phyloP scores from a whole-genome alignment of 192 early-diverging fungal species.

The Backusella tarrabulga region DNA sequence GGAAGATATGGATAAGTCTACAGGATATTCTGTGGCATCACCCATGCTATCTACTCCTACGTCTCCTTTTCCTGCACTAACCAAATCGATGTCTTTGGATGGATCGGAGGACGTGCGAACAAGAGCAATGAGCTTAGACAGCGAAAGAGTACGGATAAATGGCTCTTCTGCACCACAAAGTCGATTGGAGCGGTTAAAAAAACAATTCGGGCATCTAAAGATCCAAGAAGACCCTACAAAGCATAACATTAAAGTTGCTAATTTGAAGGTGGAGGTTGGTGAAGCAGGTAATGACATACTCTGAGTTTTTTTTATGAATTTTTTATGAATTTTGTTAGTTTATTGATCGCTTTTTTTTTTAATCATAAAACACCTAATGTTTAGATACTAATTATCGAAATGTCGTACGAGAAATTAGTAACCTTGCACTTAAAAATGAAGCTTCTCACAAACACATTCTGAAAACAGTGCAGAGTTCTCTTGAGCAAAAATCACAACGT shows the following conservation, averaged over 20 bases:
- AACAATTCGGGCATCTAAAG: conserved; percentile 21
- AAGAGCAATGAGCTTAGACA: conserved; percentile 11
- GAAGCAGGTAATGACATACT: conserved; percentile 26
- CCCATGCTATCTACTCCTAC: conserved; percentile 4
- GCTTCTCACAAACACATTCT: not conserved
- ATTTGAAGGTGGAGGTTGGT: conserved; percentile 29
- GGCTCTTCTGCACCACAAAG: conserved; percentile 9
- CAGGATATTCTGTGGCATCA: conserved; percentile 1
- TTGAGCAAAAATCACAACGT: not conserved
- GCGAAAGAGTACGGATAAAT: conserved; percentile 14
- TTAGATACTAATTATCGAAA: conserved; percentile 24
- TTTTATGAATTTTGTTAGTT: not conserved
- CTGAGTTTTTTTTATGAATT: not conserved
- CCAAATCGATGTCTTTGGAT: not conserved
- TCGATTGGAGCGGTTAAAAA: conserved; percentile 27
- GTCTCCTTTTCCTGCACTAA: not conserved
- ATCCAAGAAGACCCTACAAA: conserved; percentile 17
- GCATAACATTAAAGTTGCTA: conserved; percentile 27
- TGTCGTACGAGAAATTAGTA: conserved; percentile 20
- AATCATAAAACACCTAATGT: not conserved
- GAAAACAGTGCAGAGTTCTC: not conserved
- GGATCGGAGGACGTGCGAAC: not conserved
- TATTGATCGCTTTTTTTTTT: not conserved
- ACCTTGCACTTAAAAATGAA: conserved; percentile 4
- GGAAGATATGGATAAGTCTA: conserved; percentile 23